Evolutionary conservation across 257 asterid genomes (phyloP).

Genomic region (Capsicum rhomboideum): DNA sequence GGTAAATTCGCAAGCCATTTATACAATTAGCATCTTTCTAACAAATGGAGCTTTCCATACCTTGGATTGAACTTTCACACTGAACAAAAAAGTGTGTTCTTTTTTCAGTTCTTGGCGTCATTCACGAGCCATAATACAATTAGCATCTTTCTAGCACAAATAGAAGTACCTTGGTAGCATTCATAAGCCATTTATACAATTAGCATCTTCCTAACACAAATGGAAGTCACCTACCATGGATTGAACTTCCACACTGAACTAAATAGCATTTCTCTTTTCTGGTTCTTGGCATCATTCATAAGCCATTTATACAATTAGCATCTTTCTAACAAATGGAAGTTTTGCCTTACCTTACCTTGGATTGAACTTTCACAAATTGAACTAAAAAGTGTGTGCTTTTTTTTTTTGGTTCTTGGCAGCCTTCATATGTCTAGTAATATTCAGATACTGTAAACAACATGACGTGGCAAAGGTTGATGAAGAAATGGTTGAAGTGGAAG

Average conservation of each 20-base stretch:
- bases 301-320: background rate
- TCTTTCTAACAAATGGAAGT: background rate
- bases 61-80: background rate
- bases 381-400: background rate
- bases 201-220: background rate
- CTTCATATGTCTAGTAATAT: constrained; percentile 65
- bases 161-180: constrained; percentile 39
- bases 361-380: background rate
- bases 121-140: background rate
- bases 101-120: background rate
- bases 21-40: background rate
- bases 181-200: constrained; percentile 27
- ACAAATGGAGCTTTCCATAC: background rate
- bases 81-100: background rate
- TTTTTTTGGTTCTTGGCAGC: constrained; percentile 41
- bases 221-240: background rate
- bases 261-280: background rate
- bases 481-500: constrained; percentile 6
- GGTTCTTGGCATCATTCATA: background rate
- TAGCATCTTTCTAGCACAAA: background rate
- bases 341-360: background rate
- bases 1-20: constrained; percentile 52
- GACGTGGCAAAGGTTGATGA: constrained; percentile 27
- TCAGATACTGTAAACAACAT: constrained; percentile 59
- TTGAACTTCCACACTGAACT: background rate